phyloP scores from a whole-genome alignment of 2,329 filamentous ascomycete species.

The Pseudogymnoascus sp. region DNA sequence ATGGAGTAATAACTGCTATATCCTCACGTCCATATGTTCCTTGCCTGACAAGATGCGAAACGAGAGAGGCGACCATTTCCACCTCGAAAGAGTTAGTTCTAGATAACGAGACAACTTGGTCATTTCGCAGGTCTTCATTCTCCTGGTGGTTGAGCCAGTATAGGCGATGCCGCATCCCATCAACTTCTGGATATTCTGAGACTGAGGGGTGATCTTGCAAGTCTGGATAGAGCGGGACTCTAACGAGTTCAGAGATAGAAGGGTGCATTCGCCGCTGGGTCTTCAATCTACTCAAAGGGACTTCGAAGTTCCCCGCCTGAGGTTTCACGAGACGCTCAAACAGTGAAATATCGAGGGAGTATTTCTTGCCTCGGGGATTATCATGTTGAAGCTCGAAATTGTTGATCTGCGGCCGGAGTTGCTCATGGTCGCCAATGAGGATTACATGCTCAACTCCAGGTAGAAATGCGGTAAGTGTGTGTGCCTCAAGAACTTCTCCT shows the following conservation, averaged over 20 bases:
- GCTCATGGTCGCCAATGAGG: conserved; percentile 37
- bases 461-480: conserved; percentile 33
- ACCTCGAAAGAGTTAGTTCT: conserved; percentile 56
- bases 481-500: conserved; percentile 33
- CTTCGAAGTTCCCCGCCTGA: conserved; percentile 14
- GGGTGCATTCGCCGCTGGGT: conserved; percentile 61
- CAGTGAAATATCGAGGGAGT: conserved; percentile 40
- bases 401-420: conserved; percentile 32
- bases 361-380: conserved; percentile 19
- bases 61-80: conserved; percentile 52
- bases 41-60: conserved; percentile 57
- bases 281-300: conserved; percentile 37
- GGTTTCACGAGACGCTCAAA: conserved; percentile 43
- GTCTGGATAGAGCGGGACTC: conserved; percentile 47
- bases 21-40: conserved; percentile 51
- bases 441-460: conserved; percentile 32
- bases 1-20: conserved; percentile 64
- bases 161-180: conserved; percentile 44
- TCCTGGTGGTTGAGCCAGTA: conserved; percentile 57
- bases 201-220: conserved; percentile 43
- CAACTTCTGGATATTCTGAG: conserved; percentile 37
- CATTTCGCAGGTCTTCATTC: conserved; percentile 42
- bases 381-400: conserved; percentile 16
- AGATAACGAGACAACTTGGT: conserved; percentile 48
- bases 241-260: conserved; percentile 49